phyloP scores from a whole-genome alignment of 2,329 filamentous ascomycete genomes.

The Beauveria scarabaeidicola region DNA sequence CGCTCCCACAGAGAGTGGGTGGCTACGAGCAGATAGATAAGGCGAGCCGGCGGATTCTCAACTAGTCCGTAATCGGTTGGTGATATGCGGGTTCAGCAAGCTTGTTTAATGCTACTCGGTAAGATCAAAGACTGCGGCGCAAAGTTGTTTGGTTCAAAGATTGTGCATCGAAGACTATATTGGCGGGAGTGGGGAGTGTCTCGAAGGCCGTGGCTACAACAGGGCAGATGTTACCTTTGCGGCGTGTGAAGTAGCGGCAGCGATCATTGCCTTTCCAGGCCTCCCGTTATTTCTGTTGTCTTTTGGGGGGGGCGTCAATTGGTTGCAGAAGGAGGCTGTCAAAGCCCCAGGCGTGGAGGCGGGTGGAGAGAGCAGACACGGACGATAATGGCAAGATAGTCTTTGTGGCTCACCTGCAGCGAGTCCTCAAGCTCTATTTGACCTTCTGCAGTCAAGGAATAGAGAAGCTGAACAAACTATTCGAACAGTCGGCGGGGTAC shows the following conservation, averaged over 20 bases:
- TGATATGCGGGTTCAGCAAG: background rate
- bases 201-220: background rate
- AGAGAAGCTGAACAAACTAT: background rate
- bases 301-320: background rate
- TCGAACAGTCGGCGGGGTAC: background rate
- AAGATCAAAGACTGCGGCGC: background rate
- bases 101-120: background rate
- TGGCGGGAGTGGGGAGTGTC: background rate
- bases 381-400: background rate
- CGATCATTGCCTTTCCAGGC: conserved; percentile 1
- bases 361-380: background rate
- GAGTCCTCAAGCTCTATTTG: background rate
- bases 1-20: background rate
- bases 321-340: background rate
- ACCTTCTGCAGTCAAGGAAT: background rate
- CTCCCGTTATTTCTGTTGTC: background rate
- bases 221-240: background rate
- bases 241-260: background rate
- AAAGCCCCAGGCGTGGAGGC: background rate
- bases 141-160: background rate
- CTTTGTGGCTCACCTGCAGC: background rate
- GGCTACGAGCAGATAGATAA: background rate
- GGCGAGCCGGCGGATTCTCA: background rate
- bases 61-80: background rate
- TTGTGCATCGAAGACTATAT: background rate